Percentiles rank a stretch among this genome's conserved stretches.
phyloP scores from a whole-genome alignment of 352 stramenopile genomes.

The Halophytophthora polymorphica region DNA sequence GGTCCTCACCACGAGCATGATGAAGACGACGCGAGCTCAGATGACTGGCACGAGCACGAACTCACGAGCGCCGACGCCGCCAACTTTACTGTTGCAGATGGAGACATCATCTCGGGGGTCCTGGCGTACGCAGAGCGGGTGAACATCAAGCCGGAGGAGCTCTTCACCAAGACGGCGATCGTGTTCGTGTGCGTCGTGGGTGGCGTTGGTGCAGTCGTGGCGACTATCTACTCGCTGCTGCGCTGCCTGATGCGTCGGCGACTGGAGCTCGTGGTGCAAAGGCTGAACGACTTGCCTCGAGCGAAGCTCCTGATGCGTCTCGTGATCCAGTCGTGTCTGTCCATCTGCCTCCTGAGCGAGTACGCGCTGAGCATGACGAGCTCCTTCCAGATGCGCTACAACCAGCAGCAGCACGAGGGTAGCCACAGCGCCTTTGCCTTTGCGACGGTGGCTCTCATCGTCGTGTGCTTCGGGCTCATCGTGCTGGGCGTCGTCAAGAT shows the following conservation, averaged over 20 bases:
- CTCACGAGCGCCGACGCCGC: slow-evolving; percentile 29
- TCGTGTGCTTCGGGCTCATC: slow-evolving; percentile 68
- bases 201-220: slow-evolving; percentile 50
- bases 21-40: slow-evolving; percentile 7
- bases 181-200: slow-evolving; percentile 61
- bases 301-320: slow-evolving; percentile 68
- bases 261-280: slow-evolving; percentile 54
- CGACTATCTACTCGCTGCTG: slow-evolving; percentile 52
- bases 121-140: slow-evolving; percentile 63
- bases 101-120: slow-evolving; percentile 73
- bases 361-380: slow-evolving; percentile 80
- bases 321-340: slow-evolving; percentile 64
- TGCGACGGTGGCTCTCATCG: slow-evolving; percentile 53
- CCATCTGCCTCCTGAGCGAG: slow-evolving; percentile 75
- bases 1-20: slow-evolving; percentile 5
- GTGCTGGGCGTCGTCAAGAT: slow-evolving; percentile 65
- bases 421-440: slow-evolving; percentile 54
- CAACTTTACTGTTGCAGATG: slow-evolving; percentile 55
- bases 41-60: slow-evolving; percentile 9
- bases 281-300: slow-evolving; percentile 62
- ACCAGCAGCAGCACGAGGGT: slow-evolving; percentile 34
- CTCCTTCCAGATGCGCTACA: slow-evolving; percentile 78
- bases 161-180: slow-evolving; percentile 73
- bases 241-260: slow-evolving; percentile 38
- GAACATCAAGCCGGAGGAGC: slow-evolving; percentile 59